phyloP scores from a whole-genome alignment of 1,284 basidiomycete genomes.

The Afroboletus lepidellus region DNA sequence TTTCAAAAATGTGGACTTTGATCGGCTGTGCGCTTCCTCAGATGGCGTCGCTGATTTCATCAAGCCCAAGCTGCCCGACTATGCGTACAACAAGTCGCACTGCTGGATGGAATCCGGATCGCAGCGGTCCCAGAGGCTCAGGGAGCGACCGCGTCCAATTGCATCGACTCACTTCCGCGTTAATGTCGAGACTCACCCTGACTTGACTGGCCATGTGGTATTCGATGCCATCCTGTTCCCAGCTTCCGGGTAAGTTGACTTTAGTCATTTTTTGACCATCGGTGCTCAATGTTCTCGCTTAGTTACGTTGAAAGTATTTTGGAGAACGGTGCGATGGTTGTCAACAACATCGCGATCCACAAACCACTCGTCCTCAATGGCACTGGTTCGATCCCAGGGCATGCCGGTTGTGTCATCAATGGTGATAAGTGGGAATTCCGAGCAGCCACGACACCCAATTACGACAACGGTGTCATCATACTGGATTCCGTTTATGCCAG shows the following conservation, averaged over 20 bases:
- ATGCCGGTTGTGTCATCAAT: slow-evolving; percentile 27
- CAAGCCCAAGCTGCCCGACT: slow-evolving; percentile 16
- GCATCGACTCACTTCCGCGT: slow-evolving; percentile 26
- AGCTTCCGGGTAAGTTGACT: slow-evolving; percentile 27
- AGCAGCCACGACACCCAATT: slow-evolving; percentile 26
- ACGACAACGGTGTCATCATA: slow-evolving; percentile 23
- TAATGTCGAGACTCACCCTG: slow-evolving; percentile 27
- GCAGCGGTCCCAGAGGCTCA: slow-evolving; percentile 21
- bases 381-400: slow-evolving; percentile 16
- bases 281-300: neutral
- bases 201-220: slow-evolving; percentile 29
- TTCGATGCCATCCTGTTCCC: slow-evolving; percentile 32
- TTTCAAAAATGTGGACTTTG: slow-evolving; percentile 29
- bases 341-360: slow-evolving; percentile 23
- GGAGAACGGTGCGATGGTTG: slow-evolving; percentile 34
- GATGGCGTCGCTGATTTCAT: slow-evolving; percentile 17
- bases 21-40: slow-evolving; percentile 22
- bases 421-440: slow-evolving; percentile 31
- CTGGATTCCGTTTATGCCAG: slow-evolving; percentile 30
- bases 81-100: slow-evolving; percentile 16
- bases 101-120: slow-evolving; percentile 26
- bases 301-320: slow-evolving; percentile 33
- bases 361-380: slow-evolving; percentile 28
- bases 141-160: slow-evolving; percentile 24
- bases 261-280: neutral